Conservation (phyloP, 768 basidiomycete genomes). For the Cubamyces lactineus region DNA sequence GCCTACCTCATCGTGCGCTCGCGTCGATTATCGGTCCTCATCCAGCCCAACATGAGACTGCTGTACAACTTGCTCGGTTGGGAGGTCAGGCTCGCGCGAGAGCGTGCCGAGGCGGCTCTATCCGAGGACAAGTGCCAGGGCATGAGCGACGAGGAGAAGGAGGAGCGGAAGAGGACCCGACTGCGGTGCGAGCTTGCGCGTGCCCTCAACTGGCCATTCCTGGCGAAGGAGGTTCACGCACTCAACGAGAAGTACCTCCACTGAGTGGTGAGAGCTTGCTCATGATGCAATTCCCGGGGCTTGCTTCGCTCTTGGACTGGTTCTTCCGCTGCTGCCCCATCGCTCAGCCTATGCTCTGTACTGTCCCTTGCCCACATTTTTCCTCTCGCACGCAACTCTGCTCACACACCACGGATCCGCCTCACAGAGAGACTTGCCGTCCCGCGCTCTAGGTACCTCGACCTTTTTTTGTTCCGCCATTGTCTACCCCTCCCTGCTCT, state of each 20-base stretch:
- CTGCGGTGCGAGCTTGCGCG: constrained; percentile 63
- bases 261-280: constrained; percentile 23
- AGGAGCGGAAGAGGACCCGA: constrained; percentile 31
- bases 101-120: constrained; percentile 46
- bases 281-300: neutral
- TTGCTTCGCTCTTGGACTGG: neutral
- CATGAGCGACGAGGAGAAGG: constrained; percentile 41
- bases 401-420: neutral
- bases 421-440: neutral
- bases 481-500: neutral
- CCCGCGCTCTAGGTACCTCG: neutral
- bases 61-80: constrained; percentile 93
- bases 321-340: neutral
- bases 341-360: neutral
- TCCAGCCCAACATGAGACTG: constrained; percentile 95
- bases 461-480: neutral
- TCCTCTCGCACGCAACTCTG: no score
- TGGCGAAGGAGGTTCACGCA: constrained; percentile 82
- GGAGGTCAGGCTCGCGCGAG: constrained; percentile 90
- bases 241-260: constrained; percentile 84
- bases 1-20: constrained; percentile 94
- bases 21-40: constrained; percentile 84
- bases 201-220: constrained; percentile 81
- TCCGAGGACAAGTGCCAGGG: constrained; percentile 34
- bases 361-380: no score